Conservation (phyloP, 345 rosid genomes). For the Corchorus capsularis region DNA sequence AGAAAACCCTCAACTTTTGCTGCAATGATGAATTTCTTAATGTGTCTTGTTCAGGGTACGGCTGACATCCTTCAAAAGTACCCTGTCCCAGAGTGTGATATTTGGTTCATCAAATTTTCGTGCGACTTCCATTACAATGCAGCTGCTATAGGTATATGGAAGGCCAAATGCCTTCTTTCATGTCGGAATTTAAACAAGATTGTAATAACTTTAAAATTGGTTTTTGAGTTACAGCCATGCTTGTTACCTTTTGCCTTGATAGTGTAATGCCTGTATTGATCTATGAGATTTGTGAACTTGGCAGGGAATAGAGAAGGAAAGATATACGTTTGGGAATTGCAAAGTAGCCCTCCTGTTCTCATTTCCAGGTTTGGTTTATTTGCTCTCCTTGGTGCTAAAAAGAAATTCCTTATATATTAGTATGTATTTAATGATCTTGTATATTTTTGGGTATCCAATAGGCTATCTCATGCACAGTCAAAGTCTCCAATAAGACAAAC, state of each 20-base stretch:
- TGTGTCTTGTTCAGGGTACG: slow-evolving; percentile 55
- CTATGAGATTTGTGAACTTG: slow-evolving; percentile 9
- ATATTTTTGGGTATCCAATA: slow-evolving; percentile 28
- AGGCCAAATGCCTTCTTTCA: not conserved
- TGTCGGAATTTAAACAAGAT: not conserved
- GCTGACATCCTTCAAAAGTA: slow-evolving; percentile 88
- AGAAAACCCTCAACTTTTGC: not conserved
- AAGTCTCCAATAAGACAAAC: slow-evolving; percentile 90
- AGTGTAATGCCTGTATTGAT: not conserved
- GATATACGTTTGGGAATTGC: slow-evolving; percentile 93
- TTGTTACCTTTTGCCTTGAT: not conserved
- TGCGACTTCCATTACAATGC: slow-evolving; percentile 77
- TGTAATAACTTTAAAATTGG: not conserved
- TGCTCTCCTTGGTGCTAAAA: not conserved
- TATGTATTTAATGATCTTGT: not conserved
- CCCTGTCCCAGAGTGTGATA: slow-evolving; percentile 90
- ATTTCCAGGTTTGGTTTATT: slow-evolving; percentile 56
- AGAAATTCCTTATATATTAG: not conserved
- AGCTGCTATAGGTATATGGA: slow-evolving; percentile 72
- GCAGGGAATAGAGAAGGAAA: slow-evolving; percentile 97
- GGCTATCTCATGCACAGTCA: slow-evolving; percentile 78
- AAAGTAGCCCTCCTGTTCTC: slow-evolving; percentile 92
- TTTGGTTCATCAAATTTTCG: slow-evolving; percentile 97
- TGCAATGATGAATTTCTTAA: not conserved
- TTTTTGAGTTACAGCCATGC: not conserved